phyloP scores from a whole-genome alignment of 371 early-diverging fungal genomes.

The Phascolomyces articulosus region DNA sequence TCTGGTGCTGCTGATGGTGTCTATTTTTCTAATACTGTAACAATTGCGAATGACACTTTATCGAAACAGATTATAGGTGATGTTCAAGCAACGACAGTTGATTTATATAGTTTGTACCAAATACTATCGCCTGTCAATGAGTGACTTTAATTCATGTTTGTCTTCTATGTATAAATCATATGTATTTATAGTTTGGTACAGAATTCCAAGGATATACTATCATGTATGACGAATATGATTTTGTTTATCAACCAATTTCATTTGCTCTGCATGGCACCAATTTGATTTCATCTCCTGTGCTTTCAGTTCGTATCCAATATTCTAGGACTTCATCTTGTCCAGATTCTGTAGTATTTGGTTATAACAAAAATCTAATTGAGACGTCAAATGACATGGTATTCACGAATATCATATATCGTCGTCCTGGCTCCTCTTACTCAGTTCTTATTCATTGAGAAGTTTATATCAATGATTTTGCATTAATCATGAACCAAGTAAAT shows the following conservation, averaged over 20 bases:
- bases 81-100: conserved; percentile 5
- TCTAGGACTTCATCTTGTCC: background rate
- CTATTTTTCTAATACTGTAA: conserved; percentile 12
- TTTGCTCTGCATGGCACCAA: conserved; percentile 8
- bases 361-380: background rate
- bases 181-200: conserved; percentile 12
- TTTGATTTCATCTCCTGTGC: conserved; percentile 10
- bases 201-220: conserved; percentile 4
- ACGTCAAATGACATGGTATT: background rate
- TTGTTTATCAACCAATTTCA: conserved; percentile 12
- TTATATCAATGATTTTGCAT: background rate
- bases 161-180: too few species aligned
- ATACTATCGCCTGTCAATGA: too few species aligned
- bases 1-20: conserved; percentile 3
- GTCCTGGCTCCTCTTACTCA: too few species aligned
- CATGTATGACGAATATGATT: background rate
- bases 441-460: background rate
- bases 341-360: conserved; percentile 45
- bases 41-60: conserved; percentile 3
- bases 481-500: background rate
- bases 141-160: too few species aligned
- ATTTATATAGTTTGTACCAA: background rate
- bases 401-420: background rate
- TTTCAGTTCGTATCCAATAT: conserved; percentile 10
- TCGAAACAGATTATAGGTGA: conserved; percentile 7